These are phyloP conservation scores for Plectosphaerella plurivora DNA, from an alignment of 2,329 filamentous ascomycete genomes.

Conservation along the genomic window DNA sequence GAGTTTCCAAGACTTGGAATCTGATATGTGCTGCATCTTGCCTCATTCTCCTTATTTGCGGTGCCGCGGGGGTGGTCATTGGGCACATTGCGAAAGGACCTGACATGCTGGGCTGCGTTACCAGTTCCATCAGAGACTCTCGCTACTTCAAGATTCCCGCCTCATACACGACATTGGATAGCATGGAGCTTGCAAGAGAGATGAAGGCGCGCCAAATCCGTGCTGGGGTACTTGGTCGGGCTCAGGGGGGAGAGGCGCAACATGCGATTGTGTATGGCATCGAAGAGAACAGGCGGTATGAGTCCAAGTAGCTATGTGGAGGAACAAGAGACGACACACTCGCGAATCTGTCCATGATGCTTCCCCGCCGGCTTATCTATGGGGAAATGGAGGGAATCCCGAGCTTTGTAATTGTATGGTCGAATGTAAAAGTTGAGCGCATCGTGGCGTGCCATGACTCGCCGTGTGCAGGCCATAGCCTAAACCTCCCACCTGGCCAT, in stretches of 20 bases:
- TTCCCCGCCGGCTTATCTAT: no score
- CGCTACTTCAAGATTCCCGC: background rate
- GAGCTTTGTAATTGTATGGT: no score
- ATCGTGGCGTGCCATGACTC: no score
- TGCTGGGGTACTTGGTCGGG: background rate
- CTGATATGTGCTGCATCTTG: background rate
- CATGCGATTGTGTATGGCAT: no score
- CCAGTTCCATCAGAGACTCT: background rate
- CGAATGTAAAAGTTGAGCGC: no score
- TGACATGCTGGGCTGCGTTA: background rate
- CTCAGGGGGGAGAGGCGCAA: background rate
- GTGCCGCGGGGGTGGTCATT: background rate
- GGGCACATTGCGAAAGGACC: background rate
- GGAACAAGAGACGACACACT: no score
- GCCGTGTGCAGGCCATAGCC: no score
- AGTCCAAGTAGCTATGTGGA: no score
- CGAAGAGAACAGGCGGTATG: no score
- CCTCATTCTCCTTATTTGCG: background rate
- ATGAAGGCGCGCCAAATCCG: background rate
- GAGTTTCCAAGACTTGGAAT: background rate
- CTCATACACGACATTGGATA: background rate
- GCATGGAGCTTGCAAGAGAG: background rate
- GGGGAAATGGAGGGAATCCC: no score
- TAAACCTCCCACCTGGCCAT: no score
- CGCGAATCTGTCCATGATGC: no score